Base-by-base conservation (phyloP, 768 basidiomycete genomes). In the Tricholoma saponaceum region DNA sequence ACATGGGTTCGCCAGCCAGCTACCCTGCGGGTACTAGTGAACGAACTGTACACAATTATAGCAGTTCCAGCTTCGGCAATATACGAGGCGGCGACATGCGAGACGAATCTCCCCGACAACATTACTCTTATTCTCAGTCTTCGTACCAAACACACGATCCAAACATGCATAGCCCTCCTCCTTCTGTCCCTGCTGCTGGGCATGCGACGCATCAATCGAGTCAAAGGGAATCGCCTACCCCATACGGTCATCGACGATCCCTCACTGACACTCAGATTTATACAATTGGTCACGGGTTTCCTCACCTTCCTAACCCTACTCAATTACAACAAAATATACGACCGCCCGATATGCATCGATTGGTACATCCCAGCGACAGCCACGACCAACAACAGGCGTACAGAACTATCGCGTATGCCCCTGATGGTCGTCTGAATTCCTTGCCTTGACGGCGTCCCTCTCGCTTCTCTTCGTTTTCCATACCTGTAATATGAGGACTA, bases 191-290 rank as follows among this genome's bases (percentile, higher is more conserved):
- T 50, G 67, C 74, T 26, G 64, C 76, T 30, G 69, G 72, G 18
- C 72, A 75, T 62, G 61, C 73, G 37, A 67, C 77, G 35, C 69
- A 69, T 52, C 76, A 77, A 52, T 64, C 72, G 28, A 69, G 68
- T 39, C 70, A 78, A 32, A 75, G 76, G 6, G 78, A 82, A 54
- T 70, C 75, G 8, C 66, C 79, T 41, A 62, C 80, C 56, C 71
- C 81, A 13, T 86, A 80, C 65, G 76, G 78, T 39, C 83, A 82
- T 61, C 78, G 84, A 59, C 79, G 86, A 52, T 76, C 84, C 37
- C 72, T 81, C 52, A 83, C 82, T 28, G 85, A 86, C 49, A 77
- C 84, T 22, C 82, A 82, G 61, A 76, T 75, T 16, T 83, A 77
- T 67, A 71, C 80, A 35, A 70, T 79, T 51, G 74, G 73, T 28